phyloP scores from a whole-genome alignment of 1,284 basidiomycete genomes.

The Erythrobasidium hasegawianum region DNA sequence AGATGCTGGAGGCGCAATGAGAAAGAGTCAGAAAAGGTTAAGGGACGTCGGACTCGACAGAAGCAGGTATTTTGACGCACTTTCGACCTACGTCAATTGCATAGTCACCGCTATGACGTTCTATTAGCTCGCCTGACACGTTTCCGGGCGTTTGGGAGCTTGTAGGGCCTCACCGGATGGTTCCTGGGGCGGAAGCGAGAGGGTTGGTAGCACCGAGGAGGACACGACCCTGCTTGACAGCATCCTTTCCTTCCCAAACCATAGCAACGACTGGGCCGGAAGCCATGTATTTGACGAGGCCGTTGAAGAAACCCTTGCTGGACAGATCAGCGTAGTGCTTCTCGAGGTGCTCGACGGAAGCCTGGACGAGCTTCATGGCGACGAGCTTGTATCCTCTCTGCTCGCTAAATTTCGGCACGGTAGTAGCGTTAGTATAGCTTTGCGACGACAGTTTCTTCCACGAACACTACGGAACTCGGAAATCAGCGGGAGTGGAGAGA shows the following conservation, averaged over 20 bases:
- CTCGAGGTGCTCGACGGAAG: conserved; percentile 67
- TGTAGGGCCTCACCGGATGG: conserved; percentile 57
- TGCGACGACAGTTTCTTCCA: no score
- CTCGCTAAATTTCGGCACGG: conserved; percentile 67
- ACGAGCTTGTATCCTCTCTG: conserved; percentile 90
- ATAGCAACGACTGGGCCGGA: conserved; percentile 89
- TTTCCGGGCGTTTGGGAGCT: not conserved
- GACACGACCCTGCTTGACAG: conserved; percentile 79
- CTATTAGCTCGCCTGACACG: not conserved
- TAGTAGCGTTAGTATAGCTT: no score
- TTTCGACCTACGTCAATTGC: conserved; percentile 70
- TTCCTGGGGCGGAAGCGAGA: conserved; percentile 77
- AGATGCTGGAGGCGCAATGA: not conserved
- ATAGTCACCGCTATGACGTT: conserved; percentile 62
- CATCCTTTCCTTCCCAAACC: conserved; percentile 93
- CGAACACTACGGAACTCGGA: no score
- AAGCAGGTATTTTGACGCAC: conserved; percentile 16
- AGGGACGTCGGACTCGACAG: not conserved
- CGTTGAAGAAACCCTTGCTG: conserved; percentile 87
- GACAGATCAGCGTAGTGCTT: conserved; percentile 91
- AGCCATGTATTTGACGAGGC: conserved; percentile 74
- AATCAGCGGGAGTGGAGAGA: no score
- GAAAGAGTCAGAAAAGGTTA: no score
- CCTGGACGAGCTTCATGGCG: conserved; percentile 57
- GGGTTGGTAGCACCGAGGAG: conserved; percentile 98